These are phyloP conservation scores for Apiospora marii DNA, from an alignment of 2,329 filamentous ascomycete genomes.

Conservation along the genomic window DNA sequence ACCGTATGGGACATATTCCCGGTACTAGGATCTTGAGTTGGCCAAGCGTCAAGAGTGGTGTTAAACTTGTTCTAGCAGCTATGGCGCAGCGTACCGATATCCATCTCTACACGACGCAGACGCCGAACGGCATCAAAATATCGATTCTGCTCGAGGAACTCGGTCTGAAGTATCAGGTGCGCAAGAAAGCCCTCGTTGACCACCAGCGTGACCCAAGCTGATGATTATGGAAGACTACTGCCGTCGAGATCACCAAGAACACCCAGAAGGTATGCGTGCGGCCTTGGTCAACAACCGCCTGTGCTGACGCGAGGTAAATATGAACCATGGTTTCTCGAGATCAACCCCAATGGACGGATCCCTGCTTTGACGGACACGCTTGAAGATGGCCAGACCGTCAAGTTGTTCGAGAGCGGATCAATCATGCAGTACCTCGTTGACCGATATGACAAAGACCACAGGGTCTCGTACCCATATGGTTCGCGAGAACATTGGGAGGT, in stretches of 20 bases:
- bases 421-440: conserved; percentile 87
- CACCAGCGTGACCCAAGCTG: neutral
- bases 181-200: conserved; percentile 45
- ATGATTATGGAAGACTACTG: neutral
- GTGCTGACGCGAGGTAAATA: neutral
- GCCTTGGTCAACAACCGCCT: no score
- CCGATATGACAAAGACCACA: conserved; percentile 82
- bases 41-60: neutral
- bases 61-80: neutral
- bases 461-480: conserved; percentile 79
- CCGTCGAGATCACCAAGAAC: conserved; percentile 74
- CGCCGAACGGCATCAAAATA: conserved; percentile 89
- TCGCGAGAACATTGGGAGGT: conserved; percentile 80
- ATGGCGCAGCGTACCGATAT: conserved; percentile 60
- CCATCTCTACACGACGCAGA: conserved; percentile 81
- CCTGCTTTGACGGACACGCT: conserved; percentile 81
- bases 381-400: conserved; percentile 74
- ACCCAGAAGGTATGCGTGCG: conserved; percentile 66
- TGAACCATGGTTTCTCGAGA: conserved; percentile 80
- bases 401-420: conserved; percentile 84
- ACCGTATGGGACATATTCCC: neutral
- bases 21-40: no score
- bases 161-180: conserved; percentile 78
- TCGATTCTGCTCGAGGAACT: conserved; percentile 89
- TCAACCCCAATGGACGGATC: conserved; percentile 93